phyloP scores from a whole-genome alignment of 768 basidiomycete genomes.

The Mycena galericulata region DNA sequence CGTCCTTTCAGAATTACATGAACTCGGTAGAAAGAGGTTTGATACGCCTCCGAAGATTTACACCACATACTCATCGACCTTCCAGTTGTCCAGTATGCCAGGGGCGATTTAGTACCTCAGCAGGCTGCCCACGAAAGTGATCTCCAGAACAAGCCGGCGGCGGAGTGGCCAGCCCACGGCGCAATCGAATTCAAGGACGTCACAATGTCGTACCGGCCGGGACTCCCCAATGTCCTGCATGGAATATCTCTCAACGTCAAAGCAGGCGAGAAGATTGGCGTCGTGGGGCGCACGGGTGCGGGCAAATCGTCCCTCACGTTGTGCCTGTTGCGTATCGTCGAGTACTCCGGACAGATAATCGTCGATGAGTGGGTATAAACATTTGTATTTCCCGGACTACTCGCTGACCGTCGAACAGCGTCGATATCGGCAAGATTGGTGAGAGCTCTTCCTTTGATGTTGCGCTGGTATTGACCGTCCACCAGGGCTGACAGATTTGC shows the following conservation, averaged over 20 bases:
- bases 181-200: conserved; percentile 71
- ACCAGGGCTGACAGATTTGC: conserved; percentile 63
- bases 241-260: conserved; percentile 19
- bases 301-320: conserved; percentile 15
- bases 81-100: conserved; percentile 66
- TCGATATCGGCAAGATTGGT: conserved; percentile 79
- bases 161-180: conserved; percentile 73
- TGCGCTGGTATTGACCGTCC: too few species aligned
- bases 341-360: not conserved
- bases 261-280: conserved; percentile 23
- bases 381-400: not conserved
- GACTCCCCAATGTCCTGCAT: conserved; percentile 65
- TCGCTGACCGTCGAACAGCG: conserved; percentile 39
- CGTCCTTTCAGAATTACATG: conserved; percentile 64
- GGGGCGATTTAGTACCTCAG: conserved; percentile 59
- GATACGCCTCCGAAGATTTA: conserved; percentile 16
- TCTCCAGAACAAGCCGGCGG: conserved; percentile 61
- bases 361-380: not conserved
- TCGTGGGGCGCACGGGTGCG: conserved; percentile 23
- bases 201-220: conserved; percentile 72
- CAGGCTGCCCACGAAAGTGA: conserved; percentile 73
- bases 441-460: conserved; percentile 4
- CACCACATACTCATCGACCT: not conserved
- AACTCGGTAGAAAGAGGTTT: conserved; percentile 71
- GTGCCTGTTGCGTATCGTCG: not conserved